Evolutionary conservation across 441 rosid species (phyloP).

Genomic region (Cnidoscolus chayamansa): DNA sequence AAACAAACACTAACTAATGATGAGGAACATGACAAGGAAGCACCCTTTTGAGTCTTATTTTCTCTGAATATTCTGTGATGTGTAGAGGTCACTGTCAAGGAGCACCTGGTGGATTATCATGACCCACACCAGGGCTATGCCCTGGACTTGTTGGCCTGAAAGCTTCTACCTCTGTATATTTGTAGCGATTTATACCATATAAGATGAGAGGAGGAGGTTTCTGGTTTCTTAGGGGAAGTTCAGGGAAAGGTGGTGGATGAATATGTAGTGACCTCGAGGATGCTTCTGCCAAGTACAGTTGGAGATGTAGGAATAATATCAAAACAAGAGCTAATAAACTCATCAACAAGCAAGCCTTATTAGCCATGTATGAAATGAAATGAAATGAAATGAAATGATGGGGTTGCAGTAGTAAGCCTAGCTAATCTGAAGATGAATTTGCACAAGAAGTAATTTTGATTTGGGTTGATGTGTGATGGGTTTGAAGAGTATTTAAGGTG

Average conservation of each 20-base stretch:
- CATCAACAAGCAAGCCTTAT: conserved; percentile 15
- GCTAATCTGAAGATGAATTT: not conserved
- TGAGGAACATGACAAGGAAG: not conserved
- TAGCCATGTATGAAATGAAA: conserved; percentile 27
- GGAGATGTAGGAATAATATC: conserved; percentile 15
- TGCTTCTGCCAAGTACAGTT: conserved; percentile 23
- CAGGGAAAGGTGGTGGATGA: conserved; percentile 26
- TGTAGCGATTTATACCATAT: conserved; percentile 36
- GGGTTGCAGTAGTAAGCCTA: not conserved
- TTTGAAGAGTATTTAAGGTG: conserved; percentile 31
- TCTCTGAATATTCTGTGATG: not conserved
- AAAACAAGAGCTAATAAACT: conserved; percentile 3
- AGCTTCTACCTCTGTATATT: conserved; percentile 36
- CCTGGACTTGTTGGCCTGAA: conserved; percentile 58
- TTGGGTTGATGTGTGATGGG: not conserved
- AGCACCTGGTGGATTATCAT: conserved; percentile 37
- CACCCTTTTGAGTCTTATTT: not conserved
- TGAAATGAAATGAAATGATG: not conserved
- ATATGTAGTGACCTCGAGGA: conserved; percentile 22
- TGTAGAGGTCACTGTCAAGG: conserved; percentile 11
- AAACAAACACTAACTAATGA: not conserved
- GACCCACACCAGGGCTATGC: conserved; percentile 64
- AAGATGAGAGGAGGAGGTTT: conserved; percentile 27
- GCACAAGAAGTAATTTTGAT: not conserved
- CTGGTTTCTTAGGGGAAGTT: not conserved